Base-by-base conservation (phyloP, 176 grass and related monocot species). In the Ensete glaucum region DNA sequence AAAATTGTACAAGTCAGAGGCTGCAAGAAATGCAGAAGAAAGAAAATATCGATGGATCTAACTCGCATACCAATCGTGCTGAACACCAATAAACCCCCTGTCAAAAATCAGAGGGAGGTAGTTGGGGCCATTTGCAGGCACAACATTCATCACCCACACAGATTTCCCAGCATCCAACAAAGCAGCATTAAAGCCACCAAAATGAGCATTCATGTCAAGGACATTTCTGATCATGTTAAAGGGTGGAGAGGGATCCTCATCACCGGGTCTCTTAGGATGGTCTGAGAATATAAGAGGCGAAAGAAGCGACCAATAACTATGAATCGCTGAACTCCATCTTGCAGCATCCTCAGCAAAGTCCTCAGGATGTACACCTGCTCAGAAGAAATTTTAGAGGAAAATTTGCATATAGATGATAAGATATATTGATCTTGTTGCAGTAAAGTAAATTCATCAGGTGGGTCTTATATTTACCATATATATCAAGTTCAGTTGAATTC, bases 141-240 rank as follows among this genome's bases (percentile, higher is more conserved):
- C 95, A 73, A 91, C 95, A 71, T 99, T 99, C 95, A 99, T 94
- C 82, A 94, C 95, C 95, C 95, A 99, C 62, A 85, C 86, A 71
- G 95, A 91, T 76, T 99, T 99, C 77, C 86, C 73, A 59, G 88
- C 81, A 78, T 94, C 92, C 34, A 99, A 78, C 68, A 99, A 87
- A 82, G 95, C 95, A 66, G 88, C 86, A 87, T 99, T 94, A 85
- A 99, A 94, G 65, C 95, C 95, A 82, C 95, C 88, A 71, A 99
- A 91, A 54, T 82, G 86, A 77, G 95, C 86, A 87, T 94, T 94
- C 95, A 99, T 99, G 84, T 99, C 95, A 22, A 99, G 79, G 67
- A 94, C 90, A 87, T 99, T 99, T 84, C 95, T 91, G 20, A 99
- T 76, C 95, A 99, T 99, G 88, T 99, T 99, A 83, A 91, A 99